Conservation (phyloP, 371 early-diverging fungal species). For the Coemansia sp. region DNA sequence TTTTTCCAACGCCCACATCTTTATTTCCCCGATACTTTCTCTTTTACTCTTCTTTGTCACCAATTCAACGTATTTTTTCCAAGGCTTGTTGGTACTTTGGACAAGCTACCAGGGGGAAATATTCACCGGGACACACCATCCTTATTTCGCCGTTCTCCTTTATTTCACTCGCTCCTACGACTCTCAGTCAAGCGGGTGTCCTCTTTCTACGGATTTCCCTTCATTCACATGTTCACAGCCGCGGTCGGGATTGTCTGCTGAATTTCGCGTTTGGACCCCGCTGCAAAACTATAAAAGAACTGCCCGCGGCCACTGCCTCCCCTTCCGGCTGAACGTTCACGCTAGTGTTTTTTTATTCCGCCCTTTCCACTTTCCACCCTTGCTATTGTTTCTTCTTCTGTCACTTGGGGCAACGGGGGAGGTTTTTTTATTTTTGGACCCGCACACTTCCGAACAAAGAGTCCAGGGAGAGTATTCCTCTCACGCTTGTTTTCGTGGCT, state of each 20-base stretch:
- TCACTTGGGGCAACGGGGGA: too few relatives aligned
- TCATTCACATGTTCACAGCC: conserved; percentile 1
- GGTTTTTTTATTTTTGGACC: too few relatives aligned
- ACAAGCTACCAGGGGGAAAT: neutral
- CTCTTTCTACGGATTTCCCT: neutral
- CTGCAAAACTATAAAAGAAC: neutral
- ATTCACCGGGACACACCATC: neutral
- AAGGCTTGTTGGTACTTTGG: neutral
- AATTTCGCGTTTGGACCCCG: neutral
- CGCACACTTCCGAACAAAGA: too few relatives aligned
- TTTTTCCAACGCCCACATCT: conserved; percentile 4
- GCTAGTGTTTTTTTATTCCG: neutral
- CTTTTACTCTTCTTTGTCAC: neutral
- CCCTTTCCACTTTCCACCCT: neutral
- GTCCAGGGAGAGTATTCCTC: too few relatives aligned
- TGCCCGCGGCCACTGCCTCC: neutral
- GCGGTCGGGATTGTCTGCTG: neutral
- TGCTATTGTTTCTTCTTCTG: neutral
- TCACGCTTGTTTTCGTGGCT: too few relatives aligned
- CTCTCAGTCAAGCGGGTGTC: neutral
- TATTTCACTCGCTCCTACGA: too few relatives aligned
- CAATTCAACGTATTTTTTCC: neutral
- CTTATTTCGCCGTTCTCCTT: neutral
- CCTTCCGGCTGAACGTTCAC: neutral
- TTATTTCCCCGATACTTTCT: conserved; percentile 1